Evolutionary conservation across 2,329 filamentous ascomycete genomes (phyloP).

Genomic region (Pseudogymnoascus sp.): DNA sequence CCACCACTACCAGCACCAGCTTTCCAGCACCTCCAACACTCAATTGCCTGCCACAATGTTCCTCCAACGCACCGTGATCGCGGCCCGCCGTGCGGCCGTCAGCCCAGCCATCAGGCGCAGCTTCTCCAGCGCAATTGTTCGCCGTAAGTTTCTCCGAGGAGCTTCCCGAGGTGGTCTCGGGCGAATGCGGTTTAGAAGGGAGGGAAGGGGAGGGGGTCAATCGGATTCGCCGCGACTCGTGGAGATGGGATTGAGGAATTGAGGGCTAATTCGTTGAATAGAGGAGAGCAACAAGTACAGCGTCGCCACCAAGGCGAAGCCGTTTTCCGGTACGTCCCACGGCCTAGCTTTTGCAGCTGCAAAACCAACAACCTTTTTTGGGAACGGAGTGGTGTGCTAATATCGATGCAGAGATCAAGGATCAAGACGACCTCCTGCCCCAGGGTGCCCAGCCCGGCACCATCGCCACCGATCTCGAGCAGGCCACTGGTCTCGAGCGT

Average conservation of each 20-base stretch:
- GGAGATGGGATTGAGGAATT: not conserved
- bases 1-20: conserved; percentile 5
- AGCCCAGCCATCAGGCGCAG: conserved; percentile 46
- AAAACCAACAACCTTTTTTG: not conserved
- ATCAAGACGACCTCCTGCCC: conserved; percentile 70
- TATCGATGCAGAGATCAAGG: conserved; percentile 61
- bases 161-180: not conserved
- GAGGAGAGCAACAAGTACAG: conserved; percentile 7
- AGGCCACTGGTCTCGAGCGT: conserved; percentile 95
- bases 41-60: conserved; percentile 43
- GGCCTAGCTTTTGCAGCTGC: not conserved
- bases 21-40: conserved; percentile 17
- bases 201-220: not conserved
- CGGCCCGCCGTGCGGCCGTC: conserved; percentile 50
- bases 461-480: conserved; percentile 88
- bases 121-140: conserved; percentile 51
- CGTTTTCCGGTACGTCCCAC: not conserved
- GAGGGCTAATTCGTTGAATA: not conserved
- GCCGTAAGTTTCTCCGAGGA: conserved; percentile 41
- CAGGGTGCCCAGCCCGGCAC: conserved; percentile 75
- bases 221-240: not conserved
- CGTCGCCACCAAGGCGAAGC: not conserved
- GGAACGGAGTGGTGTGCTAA: not conserved
- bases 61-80: conserved; percentile 53
- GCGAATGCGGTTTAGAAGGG: conserved; percentile 6